A percentile compares a stretch with the other conserved stretches of the same genome.
Conservation (phyloP, 202 grass and related monocot genomes). For the Dendrocalamus latiflorus region DNA sequence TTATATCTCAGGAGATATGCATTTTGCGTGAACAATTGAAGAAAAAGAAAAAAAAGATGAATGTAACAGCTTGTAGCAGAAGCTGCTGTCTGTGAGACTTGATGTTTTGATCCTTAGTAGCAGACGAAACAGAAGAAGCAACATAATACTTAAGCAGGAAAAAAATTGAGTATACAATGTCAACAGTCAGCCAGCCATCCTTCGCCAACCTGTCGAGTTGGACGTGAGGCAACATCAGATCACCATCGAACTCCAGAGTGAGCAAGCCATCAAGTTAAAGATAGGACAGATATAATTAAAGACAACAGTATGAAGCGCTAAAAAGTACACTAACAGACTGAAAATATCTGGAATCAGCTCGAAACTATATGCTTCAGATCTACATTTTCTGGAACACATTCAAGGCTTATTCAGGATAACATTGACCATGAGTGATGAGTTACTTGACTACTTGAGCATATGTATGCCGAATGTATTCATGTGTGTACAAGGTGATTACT, state of each 20-base stretch:
- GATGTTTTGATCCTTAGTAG: neutral
- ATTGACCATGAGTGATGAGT: neutral
- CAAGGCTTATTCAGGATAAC: neutral
- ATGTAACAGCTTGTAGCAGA: neutral
- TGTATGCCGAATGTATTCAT: neutral
- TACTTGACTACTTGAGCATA: neutral
- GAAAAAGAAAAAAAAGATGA: no score
- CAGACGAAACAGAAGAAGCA: slow-evolving; percentile 5
- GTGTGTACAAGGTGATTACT: neutral
- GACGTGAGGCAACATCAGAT: neutral
- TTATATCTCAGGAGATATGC: no score
- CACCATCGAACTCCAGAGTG: neutral
- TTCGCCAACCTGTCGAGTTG: slow-evolving; percentile 37
- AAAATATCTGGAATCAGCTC: neutral
- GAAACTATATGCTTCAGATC: neutral
- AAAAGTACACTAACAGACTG: neutral
- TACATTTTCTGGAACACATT: neutral
- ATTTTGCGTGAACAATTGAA: no score
- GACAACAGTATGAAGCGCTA: neutral
- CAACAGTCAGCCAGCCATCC: slow-evolving; percentile 11
- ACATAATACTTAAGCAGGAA: neutral
- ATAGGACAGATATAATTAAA: neutral
- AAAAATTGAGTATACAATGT: slow-evolving; percentile 1
- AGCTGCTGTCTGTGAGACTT: neutral
- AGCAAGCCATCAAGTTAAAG: neutral